These are phyloP conservation scores for Globisporangium parvum DNA, from an alignment of 352 stramenopile genomes.

Conservation along the genomic window DNA sequence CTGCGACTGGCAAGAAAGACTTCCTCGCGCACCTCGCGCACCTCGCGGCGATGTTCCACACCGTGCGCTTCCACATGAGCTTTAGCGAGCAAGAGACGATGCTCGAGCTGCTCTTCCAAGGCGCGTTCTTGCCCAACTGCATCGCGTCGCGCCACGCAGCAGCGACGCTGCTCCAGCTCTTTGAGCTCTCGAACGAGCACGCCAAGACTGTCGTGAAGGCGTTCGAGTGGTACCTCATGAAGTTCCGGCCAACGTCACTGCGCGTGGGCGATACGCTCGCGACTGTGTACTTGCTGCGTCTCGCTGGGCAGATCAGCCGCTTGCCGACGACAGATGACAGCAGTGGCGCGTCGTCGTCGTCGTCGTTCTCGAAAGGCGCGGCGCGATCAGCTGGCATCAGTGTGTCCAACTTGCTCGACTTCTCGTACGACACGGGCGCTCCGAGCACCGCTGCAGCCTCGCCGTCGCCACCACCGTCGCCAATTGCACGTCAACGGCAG, in stretches of 20 bases:
- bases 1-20: constrained; percentile 43
- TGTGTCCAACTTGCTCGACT: constrained; percentile 41
- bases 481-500: constrained; percentile 20
- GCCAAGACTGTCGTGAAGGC: constrained; percentile 34
- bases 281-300: constrained; percentile 54
- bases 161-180: constrained; percentile 42
- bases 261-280: constrained; percentile 51
- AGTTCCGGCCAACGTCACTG: constrained; percentile 37
- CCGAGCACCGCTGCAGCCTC: neutral
- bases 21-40: constrained; percentile 42
- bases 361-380: neutral
- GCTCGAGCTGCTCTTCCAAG: constrained; percentile 51
- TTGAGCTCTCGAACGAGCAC: constrained; percentile 31
- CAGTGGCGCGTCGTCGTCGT: neutral
- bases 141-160: constrained; percentile 53
- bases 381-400: neutral
- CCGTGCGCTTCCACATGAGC: constrained; percentile 45
- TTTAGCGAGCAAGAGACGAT: constrained; percentile 22
- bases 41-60: constrained; percentile 45
- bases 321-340: constrained; percentile 18
- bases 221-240: constrained; percentile 48
- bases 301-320: constrained; percentile 55
- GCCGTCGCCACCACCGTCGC: constrained; percentile 27
- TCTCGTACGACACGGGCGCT: constrained; percentile 32
- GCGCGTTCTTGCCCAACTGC: constrained; percentile 40